phyloP scores from a whole-genome alignment of 176 grass and related monocot species.

The Oryza glumipatula region DNA sequence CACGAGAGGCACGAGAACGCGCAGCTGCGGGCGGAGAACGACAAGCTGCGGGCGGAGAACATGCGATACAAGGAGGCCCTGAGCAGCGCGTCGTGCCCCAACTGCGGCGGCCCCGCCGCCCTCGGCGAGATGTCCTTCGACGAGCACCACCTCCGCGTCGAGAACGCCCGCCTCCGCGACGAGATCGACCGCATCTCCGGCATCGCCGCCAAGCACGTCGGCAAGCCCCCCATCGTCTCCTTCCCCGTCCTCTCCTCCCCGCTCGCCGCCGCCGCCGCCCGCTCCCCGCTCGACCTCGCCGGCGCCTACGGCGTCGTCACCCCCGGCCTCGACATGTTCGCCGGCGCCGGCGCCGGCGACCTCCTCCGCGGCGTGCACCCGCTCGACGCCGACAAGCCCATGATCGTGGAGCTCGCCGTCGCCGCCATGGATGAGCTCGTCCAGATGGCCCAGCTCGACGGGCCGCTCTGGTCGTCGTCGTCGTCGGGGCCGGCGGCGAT shows the following conservation, averaged over 20 bases:
- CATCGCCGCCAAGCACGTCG: slow-evolving; percentile 82
- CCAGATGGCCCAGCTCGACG: slow-evolving; percentile 65
- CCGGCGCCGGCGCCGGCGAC: slow-evolving; percentile 33
- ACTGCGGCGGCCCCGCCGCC: slow-evolving; percentile 74
- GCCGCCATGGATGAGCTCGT: slow-evolving; percentile 96
- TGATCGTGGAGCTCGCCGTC: slow-evolving; percentile 85
- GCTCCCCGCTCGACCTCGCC: slow-evolving; percentile 65
- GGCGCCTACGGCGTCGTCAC: slow-evolving; percentile 45
- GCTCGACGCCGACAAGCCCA: slow-evolving; percentile 69
- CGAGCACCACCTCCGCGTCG: slow-evolving; percentile 83
- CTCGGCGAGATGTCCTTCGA: slow-evolving; percentile 96
- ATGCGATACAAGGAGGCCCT: slow-evolving; percentile 85
- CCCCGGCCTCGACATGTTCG: slow-evolving; percentile 51
- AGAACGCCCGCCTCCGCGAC: slow-evolving; percentile 78
- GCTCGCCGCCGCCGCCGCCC: slow-evolving; percentile 45
- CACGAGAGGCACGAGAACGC: slow-evolving; percentile 77
- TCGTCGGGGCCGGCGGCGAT: slow-evolving; percentile 3
- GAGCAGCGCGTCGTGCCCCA: slow-evolving; percentile 75
- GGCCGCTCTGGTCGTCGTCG: slow-evolving; percentile 54
- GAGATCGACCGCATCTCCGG: slow-evolving; percentile 93
- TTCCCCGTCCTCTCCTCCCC: slow-evolving; percentile 63
- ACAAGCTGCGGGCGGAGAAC: slow-evolving; percentile 78
- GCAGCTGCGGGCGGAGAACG: slow-evolving; percentile 80
- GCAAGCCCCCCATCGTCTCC: slow-evolving; percentile 67
- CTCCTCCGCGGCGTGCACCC: slow-evolving; percentile 38